A percentile compares a stretch with the other conserved stretches of the same genome.
Conservation (phyloP, 768 basidiomycete species). For the Boletus tylopilopsis region DNA sequence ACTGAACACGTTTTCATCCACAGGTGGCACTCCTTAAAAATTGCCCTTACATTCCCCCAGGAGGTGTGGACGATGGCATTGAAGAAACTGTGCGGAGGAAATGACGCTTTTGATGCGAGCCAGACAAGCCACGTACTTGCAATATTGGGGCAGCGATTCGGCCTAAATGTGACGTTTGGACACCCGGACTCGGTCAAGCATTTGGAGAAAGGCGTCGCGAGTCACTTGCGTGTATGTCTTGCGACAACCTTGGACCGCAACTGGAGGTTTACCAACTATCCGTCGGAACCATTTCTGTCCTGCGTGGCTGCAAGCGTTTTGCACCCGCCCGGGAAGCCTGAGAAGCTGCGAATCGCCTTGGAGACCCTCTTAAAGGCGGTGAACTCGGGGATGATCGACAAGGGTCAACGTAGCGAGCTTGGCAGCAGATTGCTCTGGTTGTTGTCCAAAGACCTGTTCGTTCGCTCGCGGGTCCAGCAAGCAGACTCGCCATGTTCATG, state of each 20-base stretch:
- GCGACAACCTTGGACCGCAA: conserved; percentile 3
- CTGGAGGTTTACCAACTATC: conserved; percentile 12
- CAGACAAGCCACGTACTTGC: background rate
- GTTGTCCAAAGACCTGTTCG: background rate
- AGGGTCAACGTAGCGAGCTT: conserved; percentile 5
- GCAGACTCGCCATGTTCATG: background rate
- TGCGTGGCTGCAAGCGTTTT: conserved; percentile 11
- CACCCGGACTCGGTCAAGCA: too few relatives aligned
- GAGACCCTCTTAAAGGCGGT: background rate
- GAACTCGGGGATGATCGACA: too few relatives aligned
- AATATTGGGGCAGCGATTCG: too few relatives aligned
- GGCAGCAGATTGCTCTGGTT: conserved; percentile 10
- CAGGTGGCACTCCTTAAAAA: conserved; percentile 8
- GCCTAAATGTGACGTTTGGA: too few relatives aligned
- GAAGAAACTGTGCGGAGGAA: too few relatives aligned
- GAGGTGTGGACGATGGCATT: too few relatives aligned
- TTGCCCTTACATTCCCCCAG: background rate
- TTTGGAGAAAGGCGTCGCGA: conserved; percentile 6
- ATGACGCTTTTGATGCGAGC: too few relatives aligned
- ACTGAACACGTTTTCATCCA: too few relatives aligned
- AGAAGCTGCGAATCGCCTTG: background rate
- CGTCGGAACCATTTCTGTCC: conserved; percentile 19
- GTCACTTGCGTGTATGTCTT: conserved; percentile 12
- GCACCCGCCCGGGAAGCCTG: background rate
- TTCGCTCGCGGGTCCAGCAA: background rate